These are phyloP conservation scores for Theobroma grandiflorum DNA, from an alignment of 441 rosid species.

Conservation along the genomic window DNA sequence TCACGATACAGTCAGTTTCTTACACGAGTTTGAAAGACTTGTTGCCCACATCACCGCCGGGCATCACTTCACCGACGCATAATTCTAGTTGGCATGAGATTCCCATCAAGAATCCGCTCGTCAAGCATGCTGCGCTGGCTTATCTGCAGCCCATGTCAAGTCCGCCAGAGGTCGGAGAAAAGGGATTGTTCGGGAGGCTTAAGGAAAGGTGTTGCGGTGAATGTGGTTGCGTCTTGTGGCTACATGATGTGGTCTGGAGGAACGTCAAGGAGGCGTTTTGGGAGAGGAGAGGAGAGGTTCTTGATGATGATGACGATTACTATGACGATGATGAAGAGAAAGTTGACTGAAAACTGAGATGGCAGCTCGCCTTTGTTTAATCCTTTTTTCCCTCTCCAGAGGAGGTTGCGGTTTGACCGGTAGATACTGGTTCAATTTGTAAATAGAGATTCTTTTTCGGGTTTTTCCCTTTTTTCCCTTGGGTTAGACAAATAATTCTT, in stretches of 20 bases:
- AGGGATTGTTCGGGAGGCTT: constrained; percentile 37
- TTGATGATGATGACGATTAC: constrained; percentile 20
- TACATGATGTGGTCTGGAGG: constrained; percentile 36
- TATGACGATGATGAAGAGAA: constrained; percentile 35
- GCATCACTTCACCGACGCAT: constrained; percentile 35
- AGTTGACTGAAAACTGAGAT: constrained; percentile 33
- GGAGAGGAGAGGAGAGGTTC: constrained; percentile 13
- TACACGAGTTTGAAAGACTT: constrained; percentile 72
- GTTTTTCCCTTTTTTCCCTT: neutral
- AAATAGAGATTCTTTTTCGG: constrained; percentile 22
- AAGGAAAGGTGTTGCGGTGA: constrained; percentile 36
- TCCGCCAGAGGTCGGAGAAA: constrained; percentile 37
- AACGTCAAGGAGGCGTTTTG: constrained; percentile 31
- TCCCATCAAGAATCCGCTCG: constrained; percentile 66
- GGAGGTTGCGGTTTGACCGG: constrained; percentile 44
- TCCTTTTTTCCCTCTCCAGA: neutral
- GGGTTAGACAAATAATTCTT: neutral
- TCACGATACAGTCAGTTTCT: constrained; percentile 30
- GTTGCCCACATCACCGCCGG: constrained; percentile 40
- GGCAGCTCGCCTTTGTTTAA: neutral
- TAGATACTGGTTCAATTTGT: constrained; percentile 39
- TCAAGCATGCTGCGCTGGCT: constrained; percentile 70
- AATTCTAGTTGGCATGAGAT: constrained; percentile 61
- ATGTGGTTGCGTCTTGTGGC: constrained; percentile 57
- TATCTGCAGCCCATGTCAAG: constrained; percentile 68